Evolutionary conservation across 2,329 filamentous ascomycete species (phyloP).

Genomic region (Ascomycota sp.): DNA sequence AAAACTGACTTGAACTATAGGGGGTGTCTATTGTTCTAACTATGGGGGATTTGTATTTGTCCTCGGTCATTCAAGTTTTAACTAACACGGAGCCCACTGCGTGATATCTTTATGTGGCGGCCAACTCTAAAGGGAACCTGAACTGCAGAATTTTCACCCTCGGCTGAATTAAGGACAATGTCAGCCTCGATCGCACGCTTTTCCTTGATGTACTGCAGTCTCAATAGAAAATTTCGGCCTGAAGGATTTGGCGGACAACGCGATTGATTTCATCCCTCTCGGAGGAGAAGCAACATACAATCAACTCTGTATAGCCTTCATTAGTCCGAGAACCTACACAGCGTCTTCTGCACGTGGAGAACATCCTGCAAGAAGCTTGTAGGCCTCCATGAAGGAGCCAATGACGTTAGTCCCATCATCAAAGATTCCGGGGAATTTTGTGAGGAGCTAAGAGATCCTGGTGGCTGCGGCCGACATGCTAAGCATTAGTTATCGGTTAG

Average conservation of each 20-base stretch:
- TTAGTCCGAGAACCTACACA: not conserved
- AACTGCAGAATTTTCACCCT: conserved; percentile 5
- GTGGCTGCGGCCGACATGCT: conserved; percentile 43
- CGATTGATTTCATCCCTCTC: conserved; percentile 43
- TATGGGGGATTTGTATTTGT: too few species aligned
- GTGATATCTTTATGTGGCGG: too few species aligned
- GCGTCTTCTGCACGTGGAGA: not conserved
- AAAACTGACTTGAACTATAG: too few species aligned
- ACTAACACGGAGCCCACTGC: too few species aligned
- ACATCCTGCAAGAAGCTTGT: conserved; percentile 38
- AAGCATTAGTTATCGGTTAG: not conserved
- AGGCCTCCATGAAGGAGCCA: conserved; percentile 53
- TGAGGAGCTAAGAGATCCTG: conserved; percentile 46
- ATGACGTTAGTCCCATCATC: conserved; percentile 50
- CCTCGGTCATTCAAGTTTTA: too few species aligned
- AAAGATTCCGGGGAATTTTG: conserved; percentile 55
- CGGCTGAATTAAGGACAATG: conserved; percentile 40
- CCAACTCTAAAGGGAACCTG: not conserved
- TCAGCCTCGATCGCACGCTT: conserved; percentile 57
- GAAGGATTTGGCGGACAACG: conserved; percentile 53
- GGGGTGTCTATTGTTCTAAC: too few species aligned
- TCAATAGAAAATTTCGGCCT: conserved; percentile 54
- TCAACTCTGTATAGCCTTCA: conserved; percentile 14
- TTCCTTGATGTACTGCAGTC: conserved; percentile 49
- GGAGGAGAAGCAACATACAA: conserved; percentile 31